Evolutionary conservation across 176 grass and related monocot genomes (phyloP).

Genomic region (Oryza brachyantha): DNA sequence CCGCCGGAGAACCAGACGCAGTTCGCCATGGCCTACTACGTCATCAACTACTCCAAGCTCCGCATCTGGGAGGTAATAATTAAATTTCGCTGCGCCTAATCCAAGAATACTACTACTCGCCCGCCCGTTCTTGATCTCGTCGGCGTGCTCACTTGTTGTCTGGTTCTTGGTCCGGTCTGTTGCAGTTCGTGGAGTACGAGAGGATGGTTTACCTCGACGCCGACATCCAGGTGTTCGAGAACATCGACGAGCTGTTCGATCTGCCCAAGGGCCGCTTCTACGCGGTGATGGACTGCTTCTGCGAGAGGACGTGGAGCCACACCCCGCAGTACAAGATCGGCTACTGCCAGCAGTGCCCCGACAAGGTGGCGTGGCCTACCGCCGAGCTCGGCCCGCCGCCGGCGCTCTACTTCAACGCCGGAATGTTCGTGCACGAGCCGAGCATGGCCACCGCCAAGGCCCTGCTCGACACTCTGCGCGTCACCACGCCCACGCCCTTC

Average conservation of each 20-base stretch:
- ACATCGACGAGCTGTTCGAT: conserved; percentile 84
- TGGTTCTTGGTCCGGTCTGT: background rate
- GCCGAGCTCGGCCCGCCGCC: conserved; percentile 72
- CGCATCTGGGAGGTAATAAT: conserved; percentile 75
- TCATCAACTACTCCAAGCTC: conserved; percentile 98
- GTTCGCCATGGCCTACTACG: conserved; percentile 94
- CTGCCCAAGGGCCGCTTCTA: conserved; percentile 68
- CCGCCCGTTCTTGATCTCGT: background rate
- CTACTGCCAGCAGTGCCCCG: conserved; percentile 84
- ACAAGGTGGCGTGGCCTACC: conserved; percentile 69
- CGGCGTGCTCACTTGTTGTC: background rate
- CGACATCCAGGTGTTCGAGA: conserved; percentile 83
- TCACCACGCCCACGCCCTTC: conserved; percentile 56
- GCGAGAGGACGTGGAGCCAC: conserved; percentile 94
- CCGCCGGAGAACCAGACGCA: conserved; percentile 86
- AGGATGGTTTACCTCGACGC: conserved; percentile 90
- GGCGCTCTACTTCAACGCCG: conserved; percentile 90
- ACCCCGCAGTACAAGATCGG: conserved; percentile 76
- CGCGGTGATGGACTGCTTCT: conserved; percentile 96
- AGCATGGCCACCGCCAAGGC: conserved; percentile 57
- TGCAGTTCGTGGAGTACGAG: conserved; percentile 83
- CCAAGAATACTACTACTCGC: too few relatives aligned
- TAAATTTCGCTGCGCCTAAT: background rate
- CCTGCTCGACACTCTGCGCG: conserved; percentile 49
- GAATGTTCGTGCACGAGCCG: conserved; percentile 90